Base-by-base conservation (phyloP, 2,329 filamentous ascomycete species). In the Orbilia oligospora region DNA sequence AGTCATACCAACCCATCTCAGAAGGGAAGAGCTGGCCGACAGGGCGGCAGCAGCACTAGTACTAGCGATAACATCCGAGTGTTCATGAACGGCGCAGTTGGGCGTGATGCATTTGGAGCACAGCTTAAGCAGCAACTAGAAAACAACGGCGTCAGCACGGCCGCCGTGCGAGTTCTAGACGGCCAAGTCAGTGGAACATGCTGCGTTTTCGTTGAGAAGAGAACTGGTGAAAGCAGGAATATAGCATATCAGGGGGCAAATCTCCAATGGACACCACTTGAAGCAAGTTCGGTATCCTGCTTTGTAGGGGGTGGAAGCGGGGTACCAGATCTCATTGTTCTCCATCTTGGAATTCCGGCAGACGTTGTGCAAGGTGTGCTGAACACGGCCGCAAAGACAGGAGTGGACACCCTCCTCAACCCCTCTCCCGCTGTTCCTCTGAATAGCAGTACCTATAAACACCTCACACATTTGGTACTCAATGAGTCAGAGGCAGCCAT, bases 21-120 rank as follows among this genome's bases (percentile, higher is more conserved):
- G 8, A 38, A 56, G 5, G 53, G 33, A 2, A 58, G 30, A 58
- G n/a, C 12, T 18, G n/a, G 18, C 16, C 20, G 33, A 58, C 20
- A 14, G 5, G 38, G 38, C 38, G 38, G 12, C n/a, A 18, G 51
- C 51, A 55, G 51, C 14, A 33, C 14, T 27, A 33, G 10, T 33
- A 18, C 9, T n/a, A 9, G 30, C 1, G 53, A 58, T 14, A 8
- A 41, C 30, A 58, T 58, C 9, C 53, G 30, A 22, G 33, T 58
- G 9, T 58, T 58, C 53, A 58, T 58, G 53, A 58, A 58, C 53
- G 53, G 53, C 22, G 53, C 53, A 41, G 53, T 58, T 58, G 53
- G 53, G 3, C 20, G n/a, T 3, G 53, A 58, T 22, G 53, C 53
- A 22, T 58, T 58, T 5, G 53, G 53, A 38, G 8, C n/a, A 27